Evolutionary conservation across 495 filamentous ascomycete species (phyloP), one percentile per base, ranked within the genome.

Genomic region (Immersiella caudata): DNA sequence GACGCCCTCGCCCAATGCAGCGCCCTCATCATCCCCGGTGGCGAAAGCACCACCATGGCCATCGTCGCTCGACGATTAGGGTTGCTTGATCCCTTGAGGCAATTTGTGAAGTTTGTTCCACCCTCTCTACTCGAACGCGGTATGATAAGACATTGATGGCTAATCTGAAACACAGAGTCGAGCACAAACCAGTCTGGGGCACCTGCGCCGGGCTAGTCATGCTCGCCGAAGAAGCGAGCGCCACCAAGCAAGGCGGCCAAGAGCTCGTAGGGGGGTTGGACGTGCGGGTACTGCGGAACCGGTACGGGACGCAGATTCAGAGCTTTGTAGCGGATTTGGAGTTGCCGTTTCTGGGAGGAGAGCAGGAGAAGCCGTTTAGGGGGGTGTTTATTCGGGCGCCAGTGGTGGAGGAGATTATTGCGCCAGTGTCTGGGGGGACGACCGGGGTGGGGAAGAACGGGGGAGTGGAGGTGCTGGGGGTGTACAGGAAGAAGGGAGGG

Each of bases 121-220:
- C 26, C 16, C 6, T 27, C 26, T 9, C 21, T 51, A 29, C 9
- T 46, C 29, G 14, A 27, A 18, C n/a, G 1, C 18, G 7, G 55
- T 35, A 7, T 7, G 27, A 20, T 49, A 27, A 50, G n/a, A n/a
- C n/a, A n/a, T n/a, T n/a, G n/a, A n/a, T n/a, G n/a, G n/a, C n/a
- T n/a, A n/a, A n/a, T n/a, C 29, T 33, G 29, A 33, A 4, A 33
- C 29, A 66, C 57, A 84, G 82, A 68, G 81, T 89, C n/a, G 70
- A 86, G 58, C 86, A 89, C 71, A 94, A 91, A 75, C 94, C 96
- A 21, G 91, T 90, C 20, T 99, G 95, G 95, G 95, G 95, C 14
- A 98, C 95, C 25, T 99, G 95, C 76, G 95, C 95, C 24, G 95
- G 95, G 6, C 84, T 99, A 64, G 97, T 99, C 68, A 80, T 98